These are phyloP conservation scores for Colletotrichum lini DNA, from an alignment of 2,329 filamentous ascomycete genomes.

Conservation along the genomic window DNA sequence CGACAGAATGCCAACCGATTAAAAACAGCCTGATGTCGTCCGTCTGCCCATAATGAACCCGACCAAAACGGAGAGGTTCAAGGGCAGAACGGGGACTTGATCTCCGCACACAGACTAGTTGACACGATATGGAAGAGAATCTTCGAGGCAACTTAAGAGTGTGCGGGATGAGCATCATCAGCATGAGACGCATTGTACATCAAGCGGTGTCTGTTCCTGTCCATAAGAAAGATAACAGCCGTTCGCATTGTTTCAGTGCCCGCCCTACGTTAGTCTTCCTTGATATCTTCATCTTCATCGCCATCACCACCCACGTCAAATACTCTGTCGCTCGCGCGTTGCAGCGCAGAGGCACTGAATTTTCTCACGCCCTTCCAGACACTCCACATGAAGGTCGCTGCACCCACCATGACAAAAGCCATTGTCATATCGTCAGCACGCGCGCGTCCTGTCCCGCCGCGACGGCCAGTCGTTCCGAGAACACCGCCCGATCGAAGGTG, in stretches of 20 bases:
- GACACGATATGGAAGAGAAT: constrained; percentile 84
- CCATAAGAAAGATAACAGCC: constrained; percentile 20
- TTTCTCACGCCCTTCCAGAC: constrained; percentile 86
- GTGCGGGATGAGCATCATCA: constrained; percentile 71
- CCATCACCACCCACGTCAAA: constrained; percentile 81
- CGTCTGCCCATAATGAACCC: constrained; percentile 46
- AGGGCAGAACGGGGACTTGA: constrained; percentile 62
- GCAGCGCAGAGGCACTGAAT: constrained; percentile 80
- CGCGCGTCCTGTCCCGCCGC: constrained; percentile 79
- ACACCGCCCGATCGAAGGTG: constrained; percentile 76
- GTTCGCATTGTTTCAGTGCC: constrained; percentile 28
- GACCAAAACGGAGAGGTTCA: constrained; percentile 68
- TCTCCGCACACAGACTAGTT: constrained; percentile 99
- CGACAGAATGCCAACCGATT: constrained; percentile 28
- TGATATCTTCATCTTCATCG: constrained; percentile 67
- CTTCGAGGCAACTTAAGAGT: constrained; percentile 96
- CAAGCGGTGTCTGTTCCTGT: constrained; percentile 34
- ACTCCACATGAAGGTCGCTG: constrained; percentile 84
- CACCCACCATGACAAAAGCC: constrained; percentile 83
- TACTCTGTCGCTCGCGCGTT: constrained; percentile 83
- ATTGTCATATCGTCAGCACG: constrained; percentile 85
- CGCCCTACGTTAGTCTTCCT: constrained; percentile 40
- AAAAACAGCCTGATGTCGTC: constrained; percentile 39
- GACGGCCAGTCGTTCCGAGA: constrained; percentile 65
- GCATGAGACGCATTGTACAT: constrained; percentile 28